Evolutionary conservation across 805 yeast species (phyloP).

Genomic region (Debaryomyces castellii): DNA sequence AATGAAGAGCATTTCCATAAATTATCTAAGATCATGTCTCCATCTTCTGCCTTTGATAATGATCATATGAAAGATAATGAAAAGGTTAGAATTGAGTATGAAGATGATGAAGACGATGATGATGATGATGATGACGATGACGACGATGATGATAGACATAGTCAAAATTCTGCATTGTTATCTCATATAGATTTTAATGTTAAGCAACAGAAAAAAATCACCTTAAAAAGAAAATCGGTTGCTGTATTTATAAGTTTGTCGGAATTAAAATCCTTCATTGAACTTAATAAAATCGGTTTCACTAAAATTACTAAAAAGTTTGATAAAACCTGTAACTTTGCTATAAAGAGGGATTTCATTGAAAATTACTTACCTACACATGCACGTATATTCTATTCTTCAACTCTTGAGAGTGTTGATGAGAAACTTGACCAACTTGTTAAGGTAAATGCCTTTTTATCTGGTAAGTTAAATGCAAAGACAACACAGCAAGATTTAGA

Average conservation of each 20-base stretch:
- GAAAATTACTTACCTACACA: conserved; percentile 40
- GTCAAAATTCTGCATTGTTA: conserved; percentile 47
- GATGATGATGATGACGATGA: conserved; percentile 28
- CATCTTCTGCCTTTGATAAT: conserved; percentile 25
- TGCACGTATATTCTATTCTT: conserved; percentile 55
- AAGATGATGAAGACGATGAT: conserved; percentile 23
- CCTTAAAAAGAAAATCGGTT: conserved; percentile 64
- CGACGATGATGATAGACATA: conserved; percentile 21
- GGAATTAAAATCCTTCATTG: conserved; percentile 80
- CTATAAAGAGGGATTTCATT: conserved; percentile 60
- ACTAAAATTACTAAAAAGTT: conserved; percentile 88
- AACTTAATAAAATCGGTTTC: conserved; percentile 85
- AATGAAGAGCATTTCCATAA: conserved; percentile 20
- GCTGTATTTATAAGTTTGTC: conserved; percentile 71
- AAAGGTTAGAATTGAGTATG: conserved; percentile 34
- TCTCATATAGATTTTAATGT: conserved; percentile 49
- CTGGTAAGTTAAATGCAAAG: conserved; percentile 36
- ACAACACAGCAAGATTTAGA: conserved; percentile 50
- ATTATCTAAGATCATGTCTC: conserved; percentile 13
- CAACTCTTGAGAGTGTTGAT: conserved; percentile 39
- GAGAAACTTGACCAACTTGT: conserved; percentile 52
- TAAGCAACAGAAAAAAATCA: conserved; percentile 53
- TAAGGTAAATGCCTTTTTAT: conserved; percentile 50
- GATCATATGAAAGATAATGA: conserved; percentile 20
- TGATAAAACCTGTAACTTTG: conserved; percentile 74